phyloP scores from a whole-genome alignment of 257 asterid species.

The Dorcoceras hygrometricum region DNA sequence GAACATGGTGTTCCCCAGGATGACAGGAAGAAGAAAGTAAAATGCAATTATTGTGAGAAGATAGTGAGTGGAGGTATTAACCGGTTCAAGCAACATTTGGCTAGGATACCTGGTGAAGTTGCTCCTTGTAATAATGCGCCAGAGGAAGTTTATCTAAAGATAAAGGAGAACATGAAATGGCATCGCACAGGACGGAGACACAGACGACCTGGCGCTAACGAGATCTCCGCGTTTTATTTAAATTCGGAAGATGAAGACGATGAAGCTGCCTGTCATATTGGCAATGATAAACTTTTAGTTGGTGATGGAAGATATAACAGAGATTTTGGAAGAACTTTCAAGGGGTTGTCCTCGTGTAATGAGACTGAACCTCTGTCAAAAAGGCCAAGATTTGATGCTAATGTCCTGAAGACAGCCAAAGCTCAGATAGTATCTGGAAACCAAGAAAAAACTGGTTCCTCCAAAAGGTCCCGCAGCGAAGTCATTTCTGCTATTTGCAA shows the following conservation, averaged over 20 bases:
- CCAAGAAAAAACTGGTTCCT: constrained; percentile 47
- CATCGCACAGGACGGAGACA: constrained; percentile 90
- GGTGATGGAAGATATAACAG: constrained; percentile 55
- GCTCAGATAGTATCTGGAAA: constrained; percentile 41
- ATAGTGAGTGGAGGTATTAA: constrained; percentile 90
- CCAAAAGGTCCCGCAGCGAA: constrained; percentile 68
- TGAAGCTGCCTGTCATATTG: constrained; percentile 44
- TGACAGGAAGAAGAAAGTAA: constrained; percentile 90
- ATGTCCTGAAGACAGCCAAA: constrained; percentile 42
- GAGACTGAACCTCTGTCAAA: constrained; percentile 46
- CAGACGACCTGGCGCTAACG: constrained; percentile 65
- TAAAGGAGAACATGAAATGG: constrained; percentile 95
- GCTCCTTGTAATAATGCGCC: constrained; percentile 93
- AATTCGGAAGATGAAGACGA: constrained; percentile 75
- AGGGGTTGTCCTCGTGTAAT: constrained; percentile 42
- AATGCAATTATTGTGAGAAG: constrained; percentile 91
- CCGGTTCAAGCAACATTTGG: constrained; percentile 90
- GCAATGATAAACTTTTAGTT: constrained; percentile 43
- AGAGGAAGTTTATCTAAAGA: constrained; percentile 75
- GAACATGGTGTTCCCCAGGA: constrained; percentile 93
- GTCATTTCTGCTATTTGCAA: constrained; percentile 80
- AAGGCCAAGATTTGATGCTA: constrained; percentile 58
- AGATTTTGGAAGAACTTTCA: constrained; percentile 50
- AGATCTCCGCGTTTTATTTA: constrained; percentile 44
- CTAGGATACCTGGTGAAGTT: constrained; percentile 93